Conservation (phyloP, 257 asterid species). For the Plantago ovata region DNA sequence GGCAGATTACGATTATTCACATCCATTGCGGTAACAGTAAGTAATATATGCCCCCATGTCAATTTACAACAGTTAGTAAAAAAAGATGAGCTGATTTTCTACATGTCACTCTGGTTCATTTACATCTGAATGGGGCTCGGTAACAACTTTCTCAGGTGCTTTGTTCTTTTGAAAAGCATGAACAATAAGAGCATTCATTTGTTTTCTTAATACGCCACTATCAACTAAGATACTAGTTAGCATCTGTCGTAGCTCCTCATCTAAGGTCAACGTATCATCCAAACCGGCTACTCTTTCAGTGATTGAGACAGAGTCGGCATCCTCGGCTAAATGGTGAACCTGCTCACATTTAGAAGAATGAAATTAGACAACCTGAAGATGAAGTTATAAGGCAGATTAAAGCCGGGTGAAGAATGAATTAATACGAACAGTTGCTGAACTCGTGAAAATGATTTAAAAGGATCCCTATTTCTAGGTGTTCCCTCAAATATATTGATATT, state of each 20-base stretch:
- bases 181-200: slow-evolving; percentile 53
- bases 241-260: slow-evolving; percentile 52
- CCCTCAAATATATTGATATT: background rate
- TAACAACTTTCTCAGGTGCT: slow-evolving; percentile 33
- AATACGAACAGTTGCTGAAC: no score
- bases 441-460: no score
- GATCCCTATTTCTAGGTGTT: background rate
- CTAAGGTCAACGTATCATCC: slow-evolving; percentile 23
- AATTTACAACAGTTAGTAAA: slow-evolving; percentile 45
- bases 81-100: slow-evolving; percentile 29
- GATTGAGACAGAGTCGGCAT: slow-evolving; percentile 30
- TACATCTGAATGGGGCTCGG: slow-evolving; percentile 34
- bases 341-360: slow-evolving; percentile 23
- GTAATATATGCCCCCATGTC: slow-evolving; percentile 22
- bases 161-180: slow-evolving; percentile 39
- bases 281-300: slow-evolving; percentile 25
- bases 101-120: slow-evolving; percentile 37
- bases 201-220: slow-evolving; percentile 69
- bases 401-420: background rate
- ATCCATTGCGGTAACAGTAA: slow-evolving; percentile 11
- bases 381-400: background rate
- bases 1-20: slow-evolving; percentile 8
- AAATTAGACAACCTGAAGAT: slow-evolving; percentile 6
- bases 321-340: slow-evolving; percentile 46
- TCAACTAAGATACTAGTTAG: slow-evolving; percentile 46